phyloP scores from a whole-genome alignment of 164 flowering plant species.

The Santalum album region DNA sequence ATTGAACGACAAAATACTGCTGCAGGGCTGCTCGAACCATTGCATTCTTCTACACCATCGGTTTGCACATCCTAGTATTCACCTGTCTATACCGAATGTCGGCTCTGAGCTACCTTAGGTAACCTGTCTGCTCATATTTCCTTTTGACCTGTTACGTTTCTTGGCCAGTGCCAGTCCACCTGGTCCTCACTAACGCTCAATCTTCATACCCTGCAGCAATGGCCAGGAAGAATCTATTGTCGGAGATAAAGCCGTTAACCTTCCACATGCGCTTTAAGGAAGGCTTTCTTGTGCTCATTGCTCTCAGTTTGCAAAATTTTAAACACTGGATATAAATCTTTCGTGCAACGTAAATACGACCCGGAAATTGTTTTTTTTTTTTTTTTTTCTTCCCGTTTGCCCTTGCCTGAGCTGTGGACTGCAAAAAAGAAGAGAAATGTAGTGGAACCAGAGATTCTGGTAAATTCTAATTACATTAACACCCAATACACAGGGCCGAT shows the following conservation, averaged over 20 bases:
- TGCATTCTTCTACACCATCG: conserved; percentile 92
- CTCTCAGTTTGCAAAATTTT: neutral
- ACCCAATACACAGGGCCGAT: no score
- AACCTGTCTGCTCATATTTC: conserved; percentile 1
- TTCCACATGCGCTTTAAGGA: conserved; percentile 30
- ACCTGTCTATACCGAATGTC: conserved; percentile 95
- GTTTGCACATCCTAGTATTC: conserved; percentile 85
- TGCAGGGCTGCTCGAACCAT: conserved; percentile 88
- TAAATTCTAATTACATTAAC: no score
- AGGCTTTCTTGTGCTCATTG: neutral
- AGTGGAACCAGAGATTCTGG: no score
- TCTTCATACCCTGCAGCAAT: conserved; percentile 25
- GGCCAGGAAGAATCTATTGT: conserved; percentile 31
- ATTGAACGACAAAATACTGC: neutral
- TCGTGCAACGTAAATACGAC: no score
- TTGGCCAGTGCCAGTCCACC: neutral
- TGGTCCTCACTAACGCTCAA: neutral
- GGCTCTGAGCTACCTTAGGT: conserved; percentile 80
- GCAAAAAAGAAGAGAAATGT: no score
- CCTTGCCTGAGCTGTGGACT: no score
- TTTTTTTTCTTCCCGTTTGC: no score
- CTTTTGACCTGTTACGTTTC: neutral
- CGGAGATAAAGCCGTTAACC: conserved; percentile 26
- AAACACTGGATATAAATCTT: no score
- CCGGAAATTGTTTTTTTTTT: no score